These are phyloP conservation scores for Cordyceps cateniannulata DNA, from an alignment of 2,329 filamentous ascomycete species.

Conservation along the genomic window DNA sequence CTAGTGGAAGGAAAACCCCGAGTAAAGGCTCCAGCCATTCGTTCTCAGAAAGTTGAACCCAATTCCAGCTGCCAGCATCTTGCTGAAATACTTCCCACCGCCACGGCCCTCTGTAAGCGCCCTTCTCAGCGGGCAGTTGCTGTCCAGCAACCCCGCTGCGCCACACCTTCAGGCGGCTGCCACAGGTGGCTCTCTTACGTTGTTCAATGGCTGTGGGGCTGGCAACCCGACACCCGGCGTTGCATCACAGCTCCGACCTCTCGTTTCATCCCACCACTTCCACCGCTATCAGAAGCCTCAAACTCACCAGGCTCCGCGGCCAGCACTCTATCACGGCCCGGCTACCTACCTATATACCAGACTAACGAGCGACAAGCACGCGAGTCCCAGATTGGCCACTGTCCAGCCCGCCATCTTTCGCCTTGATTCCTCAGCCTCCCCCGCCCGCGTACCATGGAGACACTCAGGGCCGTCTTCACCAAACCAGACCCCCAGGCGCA, in stretches of 20 bases:
- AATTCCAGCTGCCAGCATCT: background rate
- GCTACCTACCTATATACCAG: background rate
- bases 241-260: background rate
- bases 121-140: background rate
- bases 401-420: background rate
- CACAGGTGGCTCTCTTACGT: background rate
- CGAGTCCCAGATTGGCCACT: background rate
- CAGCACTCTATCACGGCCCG: background rate
- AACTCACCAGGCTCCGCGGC: background rate
- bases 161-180: background rate
- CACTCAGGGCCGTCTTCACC: conserved; percentile 77
- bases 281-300: conserved; percentile 1
- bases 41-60: too few relatives aligned
- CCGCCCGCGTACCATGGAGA: conserved; percentile 62
- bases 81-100: background rate
- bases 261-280: background rate
- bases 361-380: background rate
- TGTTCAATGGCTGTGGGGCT: conserved; percentile 1
- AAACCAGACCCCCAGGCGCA: conserved; percentile 91
- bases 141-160: background rate
- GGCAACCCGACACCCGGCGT: background rate
- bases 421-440: conserved; percentile 6
- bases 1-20: background rate
- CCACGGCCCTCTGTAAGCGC: background rate
- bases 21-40: background rate